Evolutionary conservation across 345 rosid genomes (phyloP), one percentile per base, ranked within the genome.

Genomic region (Gossypium longicalyx): DNA sequence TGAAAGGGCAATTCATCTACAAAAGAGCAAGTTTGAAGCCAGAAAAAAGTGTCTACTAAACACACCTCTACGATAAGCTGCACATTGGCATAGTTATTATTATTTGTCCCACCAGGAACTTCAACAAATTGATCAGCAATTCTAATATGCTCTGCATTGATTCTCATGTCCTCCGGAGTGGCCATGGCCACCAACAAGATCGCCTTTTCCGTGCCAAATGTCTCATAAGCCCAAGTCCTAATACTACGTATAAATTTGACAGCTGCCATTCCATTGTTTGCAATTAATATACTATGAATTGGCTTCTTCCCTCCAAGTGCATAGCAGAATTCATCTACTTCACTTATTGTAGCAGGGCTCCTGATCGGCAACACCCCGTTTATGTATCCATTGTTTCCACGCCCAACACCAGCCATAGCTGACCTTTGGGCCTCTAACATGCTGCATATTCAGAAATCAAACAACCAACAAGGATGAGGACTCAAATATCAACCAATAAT

Each of bases 221-320:
- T 96, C 83, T 93, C 99, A 69, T 93, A 96, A 67, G 99, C 97
- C 99, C 99, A 96, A 38, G 97, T 88, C 78, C 99, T 86, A 78
- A 93, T 72, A 74, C 99, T 93, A 16, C 99, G 93, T 15, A 96
- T 96, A 76, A 96, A 96, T 85, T 96, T 96, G 73, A 96, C 99
- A 79, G 99, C 98, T 12, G 99, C 99, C 99, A 96, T 96, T 81
- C 98, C 99, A 85, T 96, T 96, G 84, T 96, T 96, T 13, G 99
- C 89, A 9, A 96, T 89, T 81, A 96, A 83, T 82, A 96, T 90
- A 81, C 98, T 96, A 69, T 90, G 98, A 34, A 96, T 86, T 64
- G 97, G 94, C 81, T 69, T 89, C 60, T 90, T 80, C 77, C 99
- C 99, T 68, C 93, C 90, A 59, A 96, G 97, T 49, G 95, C 83